Evolutionary conservation across 805 yeast species (phyloP).

Genomic region (Schwanniomyces polymorphus): DNA sequence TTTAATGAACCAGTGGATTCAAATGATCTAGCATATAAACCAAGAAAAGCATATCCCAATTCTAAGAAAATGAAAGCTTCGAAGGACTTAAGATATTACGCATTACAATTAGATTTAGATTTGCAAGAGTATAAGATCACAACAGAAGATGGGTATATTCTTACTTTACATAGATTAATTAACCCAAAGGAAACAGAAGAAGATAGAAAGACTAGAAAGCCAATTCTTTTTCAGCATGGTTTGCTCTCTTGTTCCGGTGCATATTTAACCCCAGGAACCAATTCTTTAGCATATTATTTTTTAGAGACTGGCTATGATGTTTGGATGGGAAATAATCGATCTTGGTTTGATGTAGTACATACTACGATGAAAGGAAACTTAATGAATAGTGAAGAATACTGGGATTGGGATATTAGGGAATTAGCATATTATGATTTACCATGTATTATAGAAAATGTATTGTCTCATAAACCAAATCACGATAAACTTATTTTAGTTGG

Average conservation of each 20-base stretch:
- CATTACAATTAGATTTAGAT: slow-evolving; percentile 57
- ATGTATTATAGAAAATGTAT: slow-evolving; percentile 63
- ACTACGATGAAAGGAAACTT: slow-evolving; percentile 28
- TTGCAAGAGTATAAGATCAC: slow-evolving; percentile 58
- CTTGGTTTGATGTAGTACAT: slow-evolving; percentile 80
- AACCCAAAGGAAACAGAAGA: slow-evolving; percentile 42
- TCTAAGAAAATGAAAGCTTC: slow-evolving; percentile 30
- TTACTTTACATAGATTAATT: slow-evolving; percentile 64
- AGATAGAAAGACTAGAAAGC: slow-evolving; percentile 42
- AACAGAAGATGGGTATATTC: slow-evolving; percentile 78
- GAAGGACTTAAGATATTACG: slow-evolving; percentile 64
- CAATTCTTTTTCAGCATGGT: slow-evolving; percentile 82
- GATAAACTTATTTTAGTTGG: slow-evolving; percentile 63
- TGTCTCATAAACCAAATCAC: slow-evolving; percentile 38
- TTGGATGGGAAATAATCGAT: slow-evolving; percentile 90
- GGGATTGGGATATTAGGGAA: slow-evolving; percentile 94
- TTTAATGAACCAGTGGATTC: slow-evolving; percentile 22
- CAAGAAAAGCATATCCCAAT: slow-evolving; percentile 36
- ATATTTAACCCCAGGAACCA: slow-evolving; percentile 77
- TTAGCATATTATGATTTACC: slow-evolving; percentile 81
- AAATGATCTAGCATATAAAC: slow-evolving; percentile 16
- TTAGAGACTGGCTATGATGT: slow-evolving; percentile 68
- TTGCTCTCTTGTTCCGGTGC: slow-evolving; percentile 85
- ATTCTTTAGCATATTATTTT: slow-evolving; percentile 67
- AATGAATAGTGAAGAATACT: slow-evolving; percentile 53